These are phyloP conservation scores for Fusarium citri DNA, from an alignment of 2,329 filamentous ascomycete genomes.

Conservation along the genomic window DNA sequence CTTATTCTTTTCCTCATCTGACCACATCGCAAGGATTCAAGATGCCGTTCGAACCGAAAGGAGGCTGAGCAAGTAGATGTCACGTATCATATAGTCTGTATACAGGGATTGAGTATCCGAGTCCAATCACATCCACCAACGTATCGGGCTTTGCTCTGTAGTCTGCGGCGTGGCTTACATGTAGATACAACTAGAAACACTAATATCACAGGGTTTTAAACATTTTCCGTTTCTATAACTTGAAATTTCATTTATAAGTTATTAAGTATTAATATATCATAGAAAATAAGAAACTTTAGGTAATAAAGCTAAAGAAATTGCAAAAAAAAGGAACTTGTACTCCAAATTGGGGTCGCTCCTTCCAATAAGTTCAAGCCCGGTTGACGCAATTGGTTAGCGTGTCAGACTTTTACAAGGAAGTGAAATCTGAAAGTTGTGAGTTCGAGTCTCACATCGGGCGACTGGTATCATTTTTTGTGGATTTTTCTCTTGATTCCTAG, in stretches of 20 bases:
- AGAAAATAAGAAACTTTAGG: too few relatives aligned
- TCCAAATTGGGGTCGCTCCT: background rate
- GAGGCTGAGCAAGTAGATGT: background rate
- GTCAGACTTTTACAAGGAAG: slow-evolving; percentile 4
- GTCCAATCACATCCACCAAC: background rate
- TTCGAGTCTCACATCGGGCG: background rate
- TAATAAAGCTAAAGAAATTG: too few relatives aligned
- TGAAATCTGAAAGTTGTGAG: slow-evolving; percentile 5
- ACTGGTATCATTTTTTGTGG: fast-evolving
- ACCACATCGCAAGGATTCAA: background rate
- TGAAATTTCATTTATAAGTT: too few relatives aligned
- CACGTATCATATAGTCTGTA: background rate
- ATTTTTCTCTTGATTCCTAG: fast-evolving
- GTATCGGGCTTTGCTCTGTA: background rate
- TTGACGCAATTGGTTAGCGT: slow-evolving; percentile 29
- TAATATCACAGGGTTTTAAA: too few relatives aligned
- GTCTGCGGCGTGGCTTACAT: background rate
- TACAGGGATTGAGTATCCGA: background rate
- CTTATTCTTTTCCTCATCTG: background rate
- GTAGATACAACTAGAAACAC: too few relatives aligned
- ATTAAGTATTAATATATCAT: too few relatives aligned
- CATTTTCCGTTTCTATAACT: too few relatives aligned
- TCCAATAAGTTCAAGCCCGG: fast-evolving
- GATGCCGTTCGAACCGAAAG: background rate
- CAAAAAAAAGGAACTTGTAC: background rate